Base-by-base conservation (phyloP, 169 alveolate species). In the Sarcocystis neurona region DNA sequence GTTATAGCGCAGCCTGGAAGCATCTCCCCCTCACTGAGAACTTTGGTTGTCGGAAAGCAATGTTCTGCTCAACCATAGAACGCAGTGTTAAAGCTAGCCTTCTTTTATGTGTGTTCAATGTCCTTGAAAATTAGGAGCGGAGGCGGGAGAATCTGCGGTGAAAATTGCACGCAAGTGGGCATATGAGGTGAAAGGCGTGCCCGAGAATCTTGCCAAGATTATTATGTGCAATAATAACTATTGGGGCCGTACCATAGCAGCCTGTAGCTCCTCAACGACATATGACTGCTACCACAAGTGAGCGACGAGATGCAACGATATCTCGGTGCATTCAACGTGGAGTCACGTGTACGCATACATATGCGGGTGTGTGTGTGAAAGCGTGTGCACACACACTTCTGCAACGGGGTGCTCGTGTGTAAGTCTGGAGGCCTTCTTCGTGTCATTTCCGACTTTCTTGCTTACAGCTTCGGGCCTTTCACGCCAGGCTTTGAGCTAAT, bases 81-180 rank as follows among this genome's bases (percentile, higher is more conserved):
- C n/a, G n/a, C n/a, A n/a, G n/a, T n/a, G n/a, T n/a, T n/a, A n/a
- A n/a, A n/a, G n/a, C n/a, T n/a, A n/a, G n/a, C n/a, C n/a, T n/a
- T n/a, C n/a, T n/a, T n/a, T n/a, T n/a, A n/a, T n/a, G n/a, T n/a
- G n/a, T n/a, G n/a, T n/a, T n/a, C n/a, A n/a, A n/a, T n/a, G n/a
- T n/a, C n/a, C n/a, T n/a, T n/a, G n/a, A n/a, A n/a, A n/a, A n/a
- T n/a, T n/a, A 89, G 93, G 93, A 0, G 89, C 93, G 44, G 93
- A 90, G 90, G 98, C 98, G 8, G 97, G 97, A 41, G 99, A 97
- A 91, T 94, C 98, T 0, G 98, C 99, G 46, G 93, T 95, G 72
- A 97, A 97, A 92, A 85, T 96, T 37, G 97, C 98, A 5, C 96
- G 99, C 84, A 95, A 98, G 90, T 97, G 99, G 99, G 99, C 97